These are phyloP conservation scores for Endogone sp. DNA, from an alignment of 192 early-diverging fungal species.

Conservation along the genomic window DNA sequence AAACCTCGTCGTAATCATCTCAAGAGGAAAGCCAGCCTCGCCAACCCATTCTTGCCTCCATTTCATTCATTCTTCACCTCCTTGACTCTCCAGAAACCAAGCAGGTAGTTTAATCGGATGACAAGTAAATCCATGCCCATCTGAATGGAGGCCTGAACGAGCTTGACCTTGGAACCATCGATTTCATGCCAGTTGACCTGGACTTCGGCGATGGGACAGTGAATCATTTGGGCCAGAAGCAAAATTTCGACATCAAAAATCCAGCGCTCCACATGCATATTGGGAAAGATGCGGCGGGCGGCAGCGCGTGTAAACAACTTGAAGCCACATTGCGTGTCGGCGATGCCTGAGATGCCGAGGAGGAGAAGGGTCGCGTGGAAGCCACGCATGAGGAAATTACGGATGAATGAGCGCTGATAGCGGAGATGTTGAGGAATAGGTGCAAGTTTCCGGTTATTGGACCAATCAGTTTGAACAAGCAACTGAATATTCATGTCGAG, in stretches of 20 bases:
- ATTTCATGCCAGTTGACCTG: constrained; percentile 97
- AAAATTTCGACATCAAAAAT: constrained; percentile 98
- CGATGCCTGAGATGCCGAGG: constrained; percentile 82
- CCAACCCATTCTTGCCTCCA: too few species aligned
- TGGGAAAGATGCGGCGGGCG: constrained; percentile 72
- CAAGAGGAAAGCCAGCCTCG: too few species aligned
- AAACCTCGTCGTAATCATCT: too few species aligned
- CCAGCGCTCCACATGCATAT: constrained; percentile 95
- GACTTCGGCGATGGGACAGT: constrained; percentile 82
- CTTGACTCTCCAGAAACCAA: constrained; percentile 71
- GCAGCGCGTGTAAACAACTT: constrained; percentile 85
- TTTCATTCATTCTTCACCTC: background rate
- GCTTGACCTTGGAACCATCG: constrained; percentile 88
- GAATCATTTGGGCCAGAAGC: constrained; percentile 67
- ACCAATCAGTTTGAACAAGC: background rate
- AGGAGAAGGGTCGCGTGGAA: constrained; percentile 90
- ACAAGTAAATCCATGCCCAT: constrained; percentile 89
- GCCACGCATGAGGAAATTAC: constrained; percentile 91
- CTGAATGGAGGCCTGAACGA: constrained; percentile 80
- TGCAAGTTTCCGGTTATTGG: too few species aligned
- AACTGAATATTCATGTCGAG: background rate
- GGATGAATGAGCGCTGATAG: constrained; percentile 81
- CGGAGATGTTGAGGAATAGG: too few species aligned
- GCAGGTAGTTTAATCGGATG: constrained; percentile 80
- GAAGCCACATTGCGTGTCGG: constrained; percentile 98